Conservation (phyloP, 164 flowering plant genomes). For the Vitis labrusca region DNA sequence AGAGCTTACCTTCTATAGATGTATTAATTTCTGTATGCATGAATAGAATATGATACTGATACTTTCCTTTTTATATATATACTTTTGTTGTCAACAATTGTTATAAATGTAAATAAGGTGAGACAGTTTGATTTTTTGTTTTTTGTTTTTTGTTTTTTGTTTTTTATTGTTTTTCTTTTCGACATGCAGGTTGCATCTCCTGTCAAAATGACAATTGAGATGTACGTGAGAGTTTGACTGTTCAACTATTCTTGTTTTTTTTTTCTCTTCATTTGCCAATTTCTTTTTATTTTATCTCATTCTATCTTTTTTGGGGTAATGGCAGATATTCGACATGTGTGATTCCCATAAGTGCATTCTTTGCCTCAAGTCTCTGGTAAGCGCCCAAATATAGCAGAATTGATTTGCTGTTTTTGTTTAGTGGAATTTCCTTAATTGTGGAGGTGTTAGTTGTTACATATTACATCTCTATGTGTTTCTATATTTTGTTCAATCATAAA, state of each 20-base stretch:
- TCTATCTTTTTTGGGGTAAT: conserved; percentile 8
- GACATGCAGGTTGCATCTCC: conserved; percentile 83
- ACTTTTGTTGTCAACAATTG: neutral
- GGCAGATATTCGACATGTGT: conserved; percentile 93
- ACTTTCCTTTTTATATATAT: neutral
- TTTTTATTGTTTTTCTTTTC: neutral
- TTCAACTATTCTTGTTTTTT: neutral
- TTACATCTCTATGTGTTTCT: neutral
- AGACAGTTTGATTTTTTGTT: neutral
- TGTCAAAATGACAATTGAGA: conserved; percentile 95
- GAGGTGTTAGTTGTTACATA: neutral
- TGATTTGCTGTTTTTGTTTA: neutral
- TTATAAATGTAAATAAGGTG: neutral
- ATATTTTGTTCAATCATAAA: neutral
- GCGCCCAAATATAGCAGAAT: conserved; percentile 17
- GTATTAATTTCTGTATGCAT: neutral
- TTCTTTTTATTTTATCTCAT: neutral
- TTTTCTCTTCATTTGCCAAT: neutral
- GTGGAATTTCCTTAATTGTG: neutral
- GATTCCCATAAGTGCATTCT: conserved; percentile 96
- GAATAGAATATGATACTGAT: neutral
- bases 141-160: neutral
- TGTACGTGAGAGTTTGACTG: conserved; percentile 51
- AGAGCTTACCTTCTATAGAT: neutral
- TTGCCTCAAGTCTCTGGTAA: conserved; percentile 97